Base-by-base conservation (phyloP, 1,284 basidiomycete species). In the Trametes pubescens region DNA sequence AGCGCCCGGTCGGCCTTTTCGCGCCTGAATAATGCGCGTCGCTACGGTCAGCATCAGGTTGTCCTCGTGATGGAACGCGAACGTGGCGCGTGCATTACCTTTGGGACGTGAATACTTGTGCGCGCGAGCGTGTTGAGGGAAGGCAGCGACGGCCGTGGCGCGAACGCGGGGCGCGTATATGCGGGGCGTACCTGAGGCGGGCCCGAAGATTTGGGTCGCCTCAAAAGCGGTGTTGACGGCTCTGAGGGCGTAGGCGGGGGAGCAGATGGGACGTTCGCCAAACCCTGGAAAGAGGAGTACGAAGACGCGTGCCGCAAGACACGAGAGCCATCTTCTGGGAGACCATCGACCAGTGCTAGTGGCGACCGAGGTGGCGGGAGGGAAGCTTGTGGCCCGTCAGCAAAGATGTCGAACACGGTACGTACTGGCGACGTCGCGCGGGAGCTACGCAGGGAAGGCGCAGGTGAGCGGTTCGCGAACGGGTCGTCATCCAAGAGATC, bases 401-500 rank as follows among this genome's bases (percentile, higher is more conserved):
- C 18, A 55, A 62, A 64, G 22, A 68, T 59, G 56, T 68, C 63
- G 58, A 68, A 66, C 57, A 62, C 58, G 24, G 73, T 57, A 32
- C 70, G 63, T 18, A 73, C 65, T 61, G 75, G 69, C 16, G 71
- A 62, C 1, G 66, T 61, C 13, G 65, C 65, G 22, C 63, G 67
- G 18, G 64, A 62, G 21, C 64, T 63, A 18, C 71, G 69, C 26
- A 71, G 40, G 22, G 73, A 72, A 11, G 73, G 73, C 29, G 73
- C 70, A 16, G 74, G 70, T 1, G 80, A 76, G 21, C 87, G 78
- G 65, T 85, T 84, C 38, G 90, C 90, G 68, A 91, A 91, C 4
- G 89, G 89, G 71, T 91, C 89, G 57, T 87, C 86, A 70, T 90
- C 89, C 21, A 90, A 78, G 16, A 89, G 79, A 70, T 84, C 84